These are phyloP conservation scores for Maudiozyma serrabonitensis DNA, from an alignment of 805 yeast species.

Conservation along the genomic window DNA sequence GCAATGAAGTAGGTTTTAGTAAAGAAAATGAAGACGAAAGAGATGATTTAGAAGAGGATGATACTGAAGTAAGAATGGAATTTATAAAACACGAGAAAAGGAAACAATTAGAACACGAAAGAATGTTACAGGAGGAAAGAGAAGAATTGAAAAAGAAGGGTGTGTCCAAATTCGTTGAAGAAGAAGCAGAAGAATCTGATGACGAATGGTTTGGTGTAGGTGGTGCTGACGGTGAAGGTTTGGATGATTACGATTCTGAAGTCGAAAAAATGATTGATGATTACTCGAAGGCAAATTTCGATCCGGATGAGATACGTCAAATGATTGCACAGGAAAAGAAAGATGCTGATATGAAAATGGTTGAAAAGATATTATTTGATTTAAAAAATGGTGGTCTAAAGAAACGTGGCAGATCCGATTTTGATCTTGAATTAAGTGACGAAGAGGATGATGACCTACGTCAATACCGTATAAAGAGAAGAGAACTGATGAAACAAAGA, in stretches of 20 bases:
- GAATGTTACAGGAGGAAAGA: conserved; percentile 27
- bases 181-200: conserved; percentile 82
- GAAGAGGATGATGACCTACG: conserved; percentile 48
- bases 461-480: conserved; percentile 34
- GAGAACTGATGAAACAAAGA: conserved; percentile 40
- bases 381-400: conserved; percentile 63
- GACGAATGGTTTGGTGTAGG: conserved; percentile 83
- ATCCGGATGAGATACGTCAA: conserved; percentile 49
- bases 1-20: not conserved
- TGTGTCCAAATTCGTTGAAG: conserved; percentile 51
- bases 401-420: conserved; percentile 43
- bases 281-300: conserved; percentile 44
- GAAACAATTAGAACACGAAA: conserved; percentile 14
- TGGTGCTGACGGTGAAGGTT: conserved; percentile 51
- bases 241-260: conserved; percentile 54
- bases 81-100: conserved; percentile 13
- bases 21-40: not conserved
- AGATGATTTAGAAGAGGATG: conserved; percentile 5
- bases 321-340: conserved; percentile 51
- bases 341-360: conserved; percentile 50
- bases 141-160: conserved; percentile 52
- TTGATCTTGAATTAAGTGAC: conserved; percentile 59
- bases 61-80: conserved; percentile 4
- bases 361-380: conserved; percentile 60
- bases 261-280: conserved; percentile 75